Percentiles rank a stretch among this genome's conserved stretches.
Evolutionary conservation across 2,329 filamentous ascomycete species (phyloP).

Genomic region (Cladosporium sp.): DNA sequence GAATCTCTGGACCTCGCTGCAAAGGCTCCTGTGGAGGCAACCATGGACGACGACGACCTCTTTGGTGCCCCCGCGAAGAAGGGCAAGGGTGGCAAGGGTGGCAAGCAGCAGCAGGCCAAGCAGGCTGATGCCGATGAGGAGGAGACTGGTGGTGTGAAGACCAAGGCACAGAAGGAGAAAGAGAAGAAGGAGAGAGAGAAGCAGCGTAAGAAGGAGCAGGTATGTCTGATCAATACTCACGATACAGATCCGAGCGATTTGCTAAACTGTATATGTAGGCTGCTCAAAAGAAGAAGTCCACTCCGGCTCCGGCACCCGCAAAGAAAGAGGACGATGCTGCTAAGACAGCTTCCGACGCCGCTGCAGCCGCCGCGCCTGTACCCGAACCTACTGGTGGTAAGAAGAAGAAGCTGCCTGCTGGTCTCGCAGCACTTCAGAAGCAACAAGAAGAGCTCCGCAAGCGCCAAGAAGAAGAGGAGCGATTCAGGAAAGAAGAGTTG

Average conservation of each 20-base stretch:
- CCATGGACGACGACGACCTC: constrained; percentile 63
- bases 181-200: constrained; percentile 98
- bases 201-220: constrained; percentile 93
- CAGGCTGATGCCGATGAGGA: constrained; percentile 55
- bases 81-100: constrained; percentile 56
- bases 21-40: constrained; percentile 79
- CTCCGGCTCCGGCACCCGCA: constrained; percentile 39
- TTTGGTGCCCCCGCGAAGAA: constrained; percentile 77
- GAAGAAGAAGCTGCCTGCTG: constrained; percentile 84
- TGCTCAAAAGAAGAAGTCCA: constrained; percentile 75
- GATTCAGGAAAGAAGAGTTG: constrained; percentile 62
- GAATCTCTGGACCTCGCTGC: constrained; percentile 49
- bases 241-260: not conserved
- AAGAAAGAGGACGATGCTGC: constrained; percentile 32
- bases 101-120: constrained; percentile 37
- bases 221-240: constrained; percentile 49
- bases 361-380: constrained; percentile 48
- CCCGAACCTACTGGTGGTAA: constrained; percentile 58
- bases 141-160: constrained; percentile 71
- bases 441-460: constrained; percentile 76
- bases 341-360: constrained; percentile 47
- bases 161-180: constrained; percentile 98
- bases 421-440: constrained; percentile 72
- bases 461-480: constrained; percentile 64
- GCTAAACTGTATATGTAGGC: constrained; percentile 54